Evolutionary conservation across 2,329 filamentous ascomycete genomes (phyloP), one percentile per base, ranked within the genome.

Genomic region (Ophiognomonia clavigignenti-juglandacearum): DNA sequence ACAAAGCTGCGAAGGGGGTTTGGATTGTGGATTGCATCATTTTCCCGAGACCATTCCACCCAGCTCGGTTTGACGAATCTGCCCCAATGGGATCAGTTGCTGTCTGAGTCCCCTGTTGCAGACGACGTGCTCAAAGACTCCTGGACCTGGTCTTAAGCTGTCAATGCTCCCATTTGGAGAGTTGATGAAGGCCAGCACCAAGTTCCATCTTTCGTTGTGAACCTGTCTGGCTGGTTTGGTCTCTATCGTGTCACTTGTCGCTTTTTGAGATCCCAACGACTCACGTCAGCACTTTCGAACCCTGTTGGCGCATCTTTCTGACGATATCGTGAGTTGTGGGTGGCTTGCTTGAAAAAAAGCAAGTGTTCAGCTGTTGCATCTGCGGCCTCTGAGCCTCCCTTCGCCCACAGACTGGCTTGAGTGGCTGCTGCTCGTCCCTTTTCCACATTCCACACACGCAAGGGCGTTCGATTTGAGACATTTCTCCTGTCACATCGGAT

Each of bases 11-110:
- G 20, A 29, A 20, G 22, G 37, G 42, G 29, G 34, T 26, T 32
- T n/a, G n/a, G n/a, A n/a, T n/a, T n/a, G n/a, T n/a, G 39, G 32
- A 34, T 31, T 45, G 46, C 50, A 45, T 48, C 46, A 45, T 44
- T 32, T 31, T 39, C 36, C 50, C 50, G 50, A 52, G 43, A 52
- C 50, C 45, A 20, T 48, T n/a, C 48, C 7, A 37, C 41, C 49
- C 46, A 39, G 41, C 35, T 23, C 42, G 29, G 31, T 35, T 34
- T 42, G 16, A 16, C 43, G 45, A 16, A 31, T 23, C 9, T 24
- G 31, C 23, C n/a, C 46, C 49, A 45, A 51, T 36, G 42, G 39
- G 38, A 43, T 42, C 29, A 42, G 42, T 11, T 20, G 19, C 34
- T 46, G 38, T 45, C 46, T 45, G 49, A 43, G 29, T 39, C 38